Conservation (phyloP, 1,284 basidiomycete genomes). For the Sphaerobolus stellatus region DNA sequence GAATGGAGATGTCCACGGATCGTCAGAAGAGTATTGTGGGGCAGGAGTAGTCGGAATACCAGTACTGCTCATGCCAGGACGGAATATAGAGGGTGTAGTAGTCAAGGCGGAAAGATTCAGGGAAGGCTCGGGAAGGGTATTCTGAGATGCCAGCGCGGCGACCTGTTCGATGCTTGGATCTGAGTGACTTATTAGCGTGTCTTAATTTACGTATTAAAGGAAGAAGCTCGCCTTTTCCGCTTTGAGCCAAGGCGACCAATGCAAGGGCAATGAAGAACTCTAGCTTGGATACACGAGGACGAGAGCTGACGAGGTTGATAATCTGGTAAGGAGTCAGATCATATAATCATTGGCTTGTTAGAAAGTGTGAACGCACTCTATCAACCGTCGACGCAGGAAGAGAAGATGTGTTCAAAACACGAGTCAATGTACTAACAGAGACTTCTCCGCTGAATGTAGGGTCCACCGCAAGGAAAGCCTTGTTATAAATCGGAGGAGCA, state of each 20-base stretch:
- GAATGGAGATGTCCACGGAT: slow-evolving; percentile 65
- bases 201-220: slow-evolving; percentile 16
- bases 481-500: slow-evolving; percentile 76
- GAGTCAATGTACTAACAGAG: slow-evolving; percentile 77
- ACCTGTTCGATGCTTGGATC: slow-evolving; percentile 82
- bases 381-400: slow-evolving; percentile 82
- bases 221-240: slow-evolving; percentile 59
- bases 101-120: slow-evolving; percentile 62
- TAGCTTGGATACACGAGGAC: slow-evolving; percentile 73
- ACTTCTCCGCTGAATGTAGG: slow-evolving; percentile 65
- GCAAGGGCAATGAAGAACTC: slow-evolving; percentile 89
- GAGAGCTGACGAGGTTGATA: slow-evolving; percentile 76
- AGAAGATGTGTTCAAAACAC: slow-evolving; percentile 71
- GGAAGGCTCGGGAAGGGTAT: slow-evolving; percentile 67
- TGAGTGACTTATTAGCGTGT: slow-evolving; percentile 27
- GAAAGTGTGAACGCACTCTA: slow-evolving; percentile 48
- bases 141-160: slow-evolving; percentile 66
- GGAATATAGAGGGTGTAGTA: slow-evolving; percentile 49
- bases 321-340: slow-evolving; percentile 50
- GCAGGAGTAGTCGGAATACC: slow-evolving; percentile 21
- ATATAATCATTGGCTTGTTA: not conserved
- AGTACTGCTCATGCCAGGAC: slow-evolving; percentile 39
- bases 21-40: slow-evolving; percentile 54
- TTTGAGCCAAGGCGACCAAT: slow-evolving; percentile 82
- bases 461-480: slow-evolving; percentile 72